Evolutionary conservation across 805 yeast species (phyloP).

Genomic region (Starmerella roubikii): DNA sequence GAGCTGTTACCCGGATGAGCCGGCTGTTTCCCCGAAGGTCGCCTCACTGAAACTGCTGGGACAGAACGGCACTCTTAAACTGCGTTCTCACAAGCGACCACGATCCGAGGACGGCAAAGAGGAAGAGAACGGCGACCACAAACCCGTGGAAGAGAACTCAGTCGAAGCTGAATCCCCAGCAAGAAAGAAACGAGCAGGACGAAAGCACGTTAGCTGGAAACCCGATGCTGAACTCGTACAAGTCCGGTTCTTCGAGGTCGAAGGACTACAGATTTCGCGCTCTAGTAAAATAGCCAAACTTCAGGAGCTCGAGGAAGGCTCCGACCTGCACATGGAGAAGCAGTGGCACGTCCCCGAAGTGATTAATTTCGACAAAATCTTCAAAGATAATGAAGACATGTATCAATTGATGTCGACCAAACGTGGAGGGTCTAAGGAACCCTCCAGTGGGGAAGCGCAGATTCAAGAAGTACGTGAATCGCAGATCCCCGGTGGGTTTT

Average conservation of each 20-base stretch:
- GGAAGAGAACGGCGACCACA: not conserved
- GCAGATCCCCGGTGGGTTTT: constrained; percentile 14
- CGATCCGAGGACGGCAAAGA: constrained; percentile 1
- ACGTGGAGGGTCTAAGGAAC: constrained; percentile 23
- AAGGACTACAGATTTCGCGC: constrained; percentile 16
- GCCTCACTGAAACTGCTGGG: constrained; percentile 11
- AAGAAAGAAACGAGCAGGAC: constrained; percentile 11
- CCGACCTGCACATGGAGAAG: constrained; percentile 8
- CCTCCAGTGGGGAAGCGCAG: constrained; percentile 22
- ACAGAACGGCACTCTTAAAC: constrained; percentile 7
- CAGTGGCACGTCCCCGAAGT: constrained; percentile 20
- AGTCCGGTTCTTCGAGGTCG: constrained; percentile 23
- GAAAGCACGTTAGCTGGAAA: constrained; percentile 25
- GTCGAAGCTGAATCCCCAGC: constrained; percentile 4
- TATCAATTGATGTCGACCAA: constrained; percentile 19
- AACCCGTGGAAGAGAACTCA: not conserved
- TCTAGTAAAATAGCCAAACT: constrained; percentile 15
- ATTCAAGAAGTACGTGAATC: constrained; percentile 21
- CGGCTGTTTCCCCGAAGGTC: not conserved
- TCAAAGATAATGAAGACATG: constrained; percentile 7
- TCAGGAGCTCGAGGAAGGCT: constrained; percentile 18
- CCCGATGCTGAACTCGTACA: constrained; percentile 23
- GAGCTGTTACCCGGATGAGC: not conserved
- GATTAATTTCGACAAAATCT: constrained; percentile 14
- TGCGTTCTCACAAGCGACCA: constrained; percentile 11